phyloP scores from a whole-genome alignment of 306 rosid species.

The Medicago lupulina region DNA sequence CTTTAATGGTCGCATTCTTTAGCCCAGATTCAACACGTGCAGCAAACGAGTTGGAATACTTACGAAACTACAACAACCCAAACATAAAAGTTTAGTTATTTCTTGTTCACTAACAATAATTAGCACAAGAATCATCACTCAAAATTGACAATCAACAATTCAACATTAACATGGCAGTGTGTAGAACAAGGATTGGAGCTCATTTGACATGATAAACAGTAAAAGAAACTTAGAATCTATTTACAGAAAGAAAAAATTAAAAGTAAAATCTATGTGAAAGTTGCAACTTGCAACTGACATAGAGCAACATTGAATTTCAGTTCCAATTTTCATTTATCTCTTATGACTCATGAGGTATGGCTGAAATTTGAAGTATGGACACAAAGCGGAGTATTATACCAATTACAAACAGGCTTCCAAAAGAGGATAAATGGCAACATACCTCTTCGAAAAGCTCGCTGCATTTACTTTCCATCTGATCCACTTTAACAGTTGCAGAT shows the following conservation, averaged over 20 bases:
- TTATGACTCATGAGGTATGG: no score
- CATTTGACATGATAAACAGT: slow-evolving; percentile 2
- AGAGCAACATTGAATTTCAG: no score
- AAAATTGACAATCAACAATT: slow-evolving; percentile 10
- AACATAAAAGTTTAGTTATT: slow-evolving; percentile 6
- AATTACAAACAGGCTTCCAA: neutral
- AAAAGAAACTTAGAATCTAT: neutral
- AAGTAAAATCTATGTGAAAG: no score
- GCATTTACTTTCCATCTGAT: slow-evolving; percentile 47
- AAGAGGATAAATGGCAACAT: slow-evolving; percentile 20
- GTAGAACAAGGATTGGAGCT: slow-evolving; percentile 11
- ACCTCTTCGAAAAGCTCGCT: slow-evolving; percentile 73
- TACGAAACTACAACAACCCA: slow-evolving; percentile 43
- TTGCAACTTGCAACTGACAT: no score
- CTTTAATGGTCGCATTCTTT: slow-evolving; percentile 11
- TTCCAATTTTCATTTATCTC: no score
- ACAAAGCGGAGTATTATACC: no score
- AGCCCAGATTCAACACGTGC: slow-evolving; percentile 39
- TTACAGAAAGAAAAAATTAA: no score
- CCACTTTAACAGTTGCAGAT: slow-evolving; percentile 56
- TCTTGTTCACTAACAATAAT: slow-evolving; percentile 28
- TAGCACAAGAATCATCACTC: neutral
- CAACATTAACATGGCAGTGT: neutral
- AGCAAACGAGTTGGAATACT: slow-evolving; percentile 36
- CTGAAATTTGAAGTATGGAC: no score